phyloP scores from a whole-genome alignment of 169 alveolate genomes.

The Cryptosporidium viatorum region DNA sequence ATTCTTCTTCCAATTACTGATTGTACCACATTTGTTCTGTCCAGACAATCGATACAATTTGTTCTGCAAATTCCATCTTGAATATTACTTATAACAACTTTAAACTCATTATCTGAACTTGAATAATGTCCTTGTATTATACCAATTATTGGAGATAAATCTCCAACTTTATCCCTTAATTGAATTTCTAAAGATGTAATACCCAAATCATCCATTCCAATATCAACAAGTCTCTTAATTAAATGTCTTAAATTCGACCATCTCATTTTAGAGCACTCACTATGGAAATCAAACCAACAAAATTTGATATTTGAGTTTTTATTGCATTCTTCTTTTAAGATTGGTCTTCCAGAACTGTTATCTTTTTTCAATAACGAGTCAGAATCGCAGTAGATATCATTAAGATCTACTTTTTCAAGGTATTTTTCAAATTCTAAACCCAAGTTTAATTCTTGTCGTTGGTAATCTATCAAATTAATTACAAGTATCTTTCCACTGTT shows the following conservation, averaged over 20 bases:
- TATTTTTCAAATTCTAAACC: slow-evolving; percentile 78
- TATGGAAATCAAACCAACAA: slow-evolving; percentile 94
- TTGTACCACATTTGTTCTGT: slow-evolving; percentile 96
- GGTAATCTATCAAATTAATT: slow-evolving; percentile 89
- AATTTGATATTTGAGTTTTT: slow-evolving; percentile 76
- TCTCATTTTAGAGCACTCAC: slow-evolving; percentile 90
- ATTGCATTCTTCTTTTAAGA: background rate
- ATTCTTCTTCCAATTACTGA: slow-evolving; percentile 86
- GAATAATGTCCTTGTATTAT: slow-evolving; percentile 43
- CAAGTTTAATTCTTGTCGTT: slow-evolving; percentile 81
- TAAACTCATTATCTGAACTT: slow-evolving; percentile 47
- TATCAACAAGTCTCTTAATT: slow-evolving; percentile 65
- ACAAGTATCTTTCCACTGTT: slow-evolving; percentile 81
- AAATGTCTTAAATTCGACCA: slow-evolving; percentile 86
- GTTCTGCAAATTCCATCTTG: slow-evolving; percentile 95
- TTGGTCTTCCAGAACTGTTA: slow-evolving; percentile 4
- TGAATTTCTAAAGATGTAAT: slow-evolving; percentile 46
- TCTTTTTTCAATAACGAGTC: slow-evolving; percentile 1
- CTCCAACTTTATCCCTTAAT: background rate
- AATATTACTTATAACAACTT: slow-evolving; percentile 65
- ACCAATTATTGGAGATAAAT: slow-evolving; percentile 47
- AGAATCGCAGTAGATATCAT: slow-evolving; percentile 16
- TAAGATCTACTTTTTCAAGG: slow-evolving; percentile 58
- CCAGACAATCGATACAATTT: slow-evolving; percentile 98
- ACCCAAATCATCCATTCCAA: slow-evolving; percentile 58